Evolutionary conservation across 2,329 filamentous ascomycete genomes (phyloP), one percentile per base, ranked within the genome.

Genomic region (Ramichloridium luteum): DNA sequence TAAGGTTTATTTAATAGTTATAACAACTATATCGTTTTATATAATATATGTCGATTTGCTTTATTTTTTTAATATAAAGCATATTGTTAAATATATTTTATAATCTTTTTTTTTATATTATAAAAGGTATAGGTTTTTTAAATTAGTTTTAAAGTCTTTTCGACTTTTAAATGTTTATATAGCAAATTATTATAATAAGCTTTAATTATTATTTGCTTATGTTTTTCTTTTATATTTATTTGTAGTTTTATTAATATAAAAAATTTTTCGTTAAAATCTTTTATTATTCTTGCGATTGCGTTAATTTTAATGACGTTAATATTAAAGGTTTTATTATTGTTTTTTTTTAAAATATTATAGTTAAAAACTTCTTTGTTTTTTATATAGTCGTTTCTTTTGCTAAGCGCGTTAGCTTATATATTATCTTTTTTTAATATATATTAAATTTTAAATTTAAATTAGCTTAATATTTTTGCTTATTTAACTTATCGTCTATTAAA

Each of bases 301-400:
- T 23, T 23, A n/a, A 23, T 23, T 23, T 23, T n/a, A n/a, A 8
- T 8, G 8, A 23, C 20, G 20, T 23, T 23, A 8, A n/a, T 8
- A 8, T 8, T 8, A n/a, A 23, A n/a, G 20, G 8, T 23, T n/a
- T n/a, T 23, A 23, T 23, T 23, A 23, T 8, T n/a, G n/a, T 23
- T 23, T 23, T n/a, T 8, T 23, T n/a, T 8, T 23, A 23, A n/a
- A 8, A 23, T 23, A 23, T n/a, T 23, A 8, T 23, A n/a, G n/a
- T 23, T 23, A 23, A 23, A 23, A 8, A 23, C n/a, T 23, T 8
- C 20, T n/a, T 23, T 23, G 8, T 23, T n/a, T n/a, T 23, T 23
- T 23, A 23, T 23, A n/a, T 23, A 23, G n/a, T 23, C 20, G 20
- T n/a, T 23, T n/a, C 20, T 23, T n/a, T n/a, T 23, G 20, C 20